Evolutionary conservation across 108 stramenopile genomes (phyloP), one percentile per base, ranked within the genome.

Genomic region (Fistulifera pelliculosa): DNA sequence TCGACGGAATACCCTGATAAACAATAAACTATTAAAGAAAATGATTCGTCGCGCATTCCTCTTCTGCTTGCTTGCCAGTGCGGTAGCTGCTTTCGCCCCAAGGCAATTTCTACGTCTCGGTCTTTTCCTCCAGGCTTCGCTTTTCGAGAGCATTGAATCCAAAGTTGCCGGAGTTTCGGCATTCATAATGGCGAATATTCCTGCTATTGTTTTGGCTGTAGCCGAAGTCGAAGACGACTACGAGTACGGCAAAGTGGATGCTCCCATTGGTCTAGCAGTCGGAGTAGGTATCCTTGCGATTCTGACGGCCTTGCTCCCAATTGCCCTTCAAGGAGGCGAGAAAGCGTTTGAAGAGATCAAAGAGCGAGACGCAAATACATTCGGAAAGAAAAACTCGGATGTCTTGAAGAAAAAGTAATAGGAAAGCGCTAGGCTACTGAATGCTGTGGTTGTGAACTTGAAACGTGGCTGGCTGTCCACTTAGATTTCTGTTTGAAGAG

Each of bases 271-370:
- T 1, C 52, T 92, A 27, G 86, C 90, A 0, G 68, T 65, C 49
- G 81, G 52, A 0, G 75, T 65, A 11, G 90, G 90, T 22, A 41
- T 81, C 22, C 54, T 87, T 49, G 90, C 81, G 10, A 80, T 92
- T 27, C 49, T 77, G 27, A 87, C 90, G 22, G 83, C 86, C 11
- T 62, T 77, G 2, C 59, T 92, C 27, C 90, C 90, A 0, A 52
- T 84, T 12, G 41, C 73, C 15, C 56, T 92, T 54, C 58, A 57
- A 17, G 73, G 78, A 15, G 90, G 90, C 21, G 90, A 92, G 52
- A 79, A 92, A 58, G 90, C 86, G 2, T 83, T 92, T 47, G 75
- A 92, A 22, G 81, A 92, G 56, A 92, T 92, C 84, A 79, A 64
- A 54, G 81, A 87, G 14, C 72, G 58, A 50, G 89, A 91, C 45